phyloP scores from a whole-genome alignment of 768 basidiomycete species.

The Lentinula detonsa region DNA sequence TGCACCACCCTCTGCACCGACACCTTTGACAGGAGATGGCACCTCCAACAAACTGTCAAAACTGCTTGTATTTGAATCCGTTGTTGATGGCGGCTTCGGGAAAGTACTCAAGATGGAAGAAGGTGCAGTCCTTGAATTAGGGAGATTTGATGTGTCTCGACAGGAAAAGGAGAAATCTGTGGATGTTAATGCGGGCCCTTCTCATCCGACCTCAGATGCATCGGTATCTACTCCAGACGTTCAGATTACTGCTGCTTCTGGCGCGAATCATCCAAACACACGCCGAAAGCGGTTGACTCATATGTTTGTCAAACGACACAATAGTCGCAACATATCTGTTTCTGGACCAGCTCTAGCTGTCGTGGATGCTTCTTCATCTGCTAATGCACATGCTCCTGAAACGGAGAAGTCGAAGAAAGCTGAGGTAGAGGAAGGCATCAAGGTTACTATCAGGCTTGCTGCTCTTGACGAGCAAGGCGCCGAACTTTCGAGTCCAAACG shows the following conservation, averaged over 20 bases:
- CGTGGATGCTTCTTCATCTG: conserved; percentile 61
- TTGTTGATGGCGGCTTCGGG: conserved; percentile 81
- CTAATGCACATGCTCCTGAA: conserved; percentile 21
- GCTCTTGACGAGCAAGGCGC: conserved; percentile 75
- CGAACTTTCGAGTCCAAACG: conserved; percentile 65
- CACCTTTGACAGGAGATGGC: conserved; percentile 25
- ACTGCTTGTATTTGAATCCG: conserved; percentile 53
- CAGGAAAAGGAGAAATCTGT: conserved; percentile 14
- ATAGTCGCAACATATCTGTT: conserved; percentile 38
- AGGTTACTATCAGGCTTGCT: conserved; percentile 72
- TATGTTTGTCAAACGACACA: conserved; percentile 59
- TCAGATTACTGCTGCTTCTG: conserved; percentile 7
- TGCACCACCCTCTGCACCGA: conserved; percentile 23
- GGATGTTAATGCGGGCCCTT: conserved; percentile 13
- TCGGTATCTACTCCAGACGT: conserved; percentile 10
- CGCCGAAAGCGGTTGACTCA: conserved; percentile 55
- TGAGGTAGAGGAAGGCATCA: conserved; percentile 59
- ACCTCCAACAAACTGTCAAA: conserved; percentile 28
- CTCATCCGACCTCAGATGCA: conserved; percentile 8
- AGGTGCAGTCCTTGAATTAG: conserved; percentile 75
- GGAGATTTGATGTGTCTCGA: conserved; percentile 52
- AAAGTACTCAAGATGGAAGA: conserved; percentile 68
- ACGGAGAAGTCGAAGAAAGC: conserved; percentile 41
- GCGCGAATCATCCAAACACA: conserved; percentile 11
- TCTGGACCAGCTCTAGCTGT: conserved; percentile 76